These are phyloP conservation scores for Luvunga scandens DNA, from an alignment of 345 rosid genomes.

Conservation along the genomic window DNA sequence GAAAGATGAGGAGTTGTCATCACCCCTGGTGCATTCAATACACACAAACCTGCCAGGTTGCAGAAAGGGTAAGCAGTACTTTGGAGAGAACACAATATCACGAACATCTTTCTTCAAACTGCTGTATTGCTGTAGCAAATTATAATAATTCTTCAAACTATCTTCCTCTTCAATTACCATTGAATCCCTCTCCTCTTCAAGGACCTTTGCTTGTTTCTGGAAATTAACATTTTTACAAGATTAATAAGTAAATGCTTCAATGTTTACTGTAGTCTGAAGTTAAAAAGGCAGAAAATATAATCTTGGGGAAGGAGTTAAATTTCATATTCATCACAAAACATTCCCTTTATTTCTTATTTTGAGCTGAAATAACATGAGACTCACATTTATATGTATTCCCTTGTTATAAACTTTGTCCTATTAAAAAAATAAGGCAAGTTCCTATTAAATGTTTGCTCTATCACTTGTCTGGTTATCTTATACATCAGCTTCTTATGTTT, in stretches of 20 bases:
- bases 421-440: not conserved
- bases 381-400: not conserved
- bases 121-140: constrained; percentile 68
- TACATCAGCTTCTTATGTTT: not conserved
- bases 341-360: not conserved
- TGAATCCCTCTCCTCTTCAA: constrained; percentile 85
- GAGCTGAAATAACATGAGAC: not conserved
- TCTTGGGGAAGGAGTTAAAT: not conserved
- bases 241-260: constrained; percentile 6
- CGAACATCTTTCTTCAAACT: constrained; percentile 74
- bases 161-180: constrained; percentile 95
- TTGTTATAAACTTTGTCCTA: not conserved
- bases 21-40: constrained; percentile 49
- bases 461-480: not conserved
- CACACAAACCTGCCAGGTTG: constrained; percentile 78
- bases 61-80: constrained; percentile 78
- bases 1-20: constrained; percentile 57
- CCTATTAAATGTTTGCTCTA: not conserved
- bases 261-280: not conserved
- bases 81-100: constrained; percentile 77
- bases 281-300: not conserved
- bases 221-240: constrained; percentile 22
- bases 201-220: constrained; percentile 75
- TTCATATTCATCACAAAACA: no score
- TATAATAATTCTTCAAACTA: constrained; percentile 71